phyloP scores from a whole-genome alignment of 306 rosid genomes.

The Benincasa hispida region DNA sequence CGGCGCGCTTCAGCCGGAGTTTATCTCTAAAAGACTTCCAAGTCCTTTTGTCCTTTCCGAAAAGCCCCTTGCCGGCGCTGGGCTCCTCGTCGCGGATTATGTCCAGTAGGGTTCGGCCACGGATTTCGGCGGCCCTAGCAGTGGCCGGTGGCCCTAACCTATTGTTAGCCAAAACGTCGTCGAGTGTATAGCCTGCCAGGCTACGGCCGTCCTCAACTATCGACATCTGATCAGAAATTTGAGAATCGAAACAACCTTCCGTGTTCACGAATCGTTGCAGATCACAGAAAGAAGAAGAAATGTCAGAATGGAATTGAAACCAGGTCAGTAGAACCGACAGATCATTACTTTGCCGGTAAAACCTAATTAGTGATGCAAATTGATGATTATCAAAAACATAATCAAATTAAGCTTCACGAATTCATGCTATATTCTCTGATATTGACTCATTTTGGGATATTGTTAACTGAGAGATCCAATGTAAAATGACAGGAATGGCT shows the following conservation, averaged over 20 bases:
- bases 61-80: slow-evolving; percentile 11
- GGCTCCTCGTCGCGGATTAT: slow-evolving; percentile 52
- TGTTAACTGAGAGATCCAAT: neutral
- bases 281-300: neutral
- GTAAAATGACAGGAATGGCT: neutral
- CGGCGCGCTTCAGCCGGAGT: slow-evolving; percentile 52
- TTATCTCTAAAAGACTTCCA: slow-evolving; percentile 73
- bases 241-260: slow-evolving; percentile 35
- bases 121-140: slow-evolving; percentile 9
- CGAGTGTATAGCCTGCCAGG: slow-evolving; percentile 49
- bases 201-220: slow-evolving; percentile 28
- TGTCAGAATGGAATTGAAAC: neutral
- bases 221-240: slow-evolving; percentile 56
- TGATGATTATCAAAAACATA: neutral
- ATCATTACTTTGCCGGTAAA: neutral
- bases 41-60: slow-evolving; percentile 41
- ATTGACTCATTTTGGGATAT: neutral
- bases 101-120: slow-evolving; percentile 46
- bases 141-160: neutral
- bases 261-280: neutral
- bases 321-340: neutral
- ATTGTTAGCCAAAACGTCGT: slow-evolving; percentile 30
- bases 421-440: neutral
- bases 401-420: neutral
- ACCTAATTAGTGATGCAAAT: neutral